These are phyloP conservation scores for Suhomyces panamericanus DNA, from an alignment of 1,139 yeast species.

Conservation along the genomic window DNA sequence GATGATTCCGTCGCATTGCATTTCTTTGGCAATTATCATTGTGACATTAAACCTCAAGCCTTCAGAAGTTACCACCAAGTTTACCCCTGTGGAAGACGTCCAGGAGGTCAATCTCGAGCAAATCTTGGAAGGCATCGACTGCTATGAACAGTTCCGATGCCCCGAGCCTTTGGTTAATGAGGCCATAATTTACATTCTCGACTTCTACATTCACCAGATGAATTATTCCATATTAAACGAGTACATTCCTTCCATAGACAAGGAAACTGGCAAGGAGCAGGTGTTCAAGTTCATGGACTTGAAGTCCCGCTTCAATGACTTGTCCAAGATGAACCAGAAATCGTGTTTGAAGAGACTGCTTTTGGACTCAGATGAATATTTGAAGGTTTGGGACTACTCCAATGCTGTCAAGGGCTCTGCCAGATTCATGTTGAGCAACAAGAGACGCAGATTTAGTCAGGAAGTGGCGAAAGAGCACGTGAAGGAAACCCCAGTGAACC, in stretches of 20 bases:
- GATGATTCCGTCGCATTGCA: conserved; percentile 75
- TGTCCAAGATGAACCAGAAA: conserved; percentile 36
- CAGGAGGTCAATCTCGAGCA: conserved; percentile 20
- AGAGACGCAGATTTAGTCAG: conserved; percentile 39
- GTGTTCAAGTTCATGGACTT: conserved; percentile 50
- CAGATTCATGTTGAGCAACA: conserved; percentile 56
- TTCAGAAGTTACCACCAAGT: conserved; percentile 28
- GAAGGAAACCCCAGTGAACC: background rate
- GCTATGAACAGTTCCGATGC: conserved; percentile 45
- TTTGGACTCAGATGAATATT: conserved; percentile 47
- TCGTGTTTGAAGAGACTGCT: conserved; percentile 43
- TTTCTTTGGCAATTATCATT: conserved; percentile 66
- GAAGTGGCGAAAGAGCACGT: background rate
- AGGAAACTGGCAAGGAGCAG: conserved; percentile 44
- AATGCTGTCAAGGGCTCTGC: conserved; percentile 49
- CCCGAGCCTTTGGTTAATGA: conserved; percentile 57
- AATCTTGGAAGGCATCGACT: conserved; percentile 35
- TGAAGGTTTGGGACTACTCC: conserved; percentile 49
- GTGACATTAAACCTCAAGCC: conserved; percentile 45
- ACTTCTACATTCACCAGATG: conserved; percentile 57
- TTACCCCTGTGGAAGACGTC: conserved; percentile 41
- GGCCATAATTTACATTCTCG: conserved; percentile 60
- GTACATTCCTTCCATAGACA: conserved; percentile 29
- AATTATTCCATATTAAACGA: conserved; percentile 29
- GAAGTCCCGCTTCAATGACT: conserved; percentile 46